Evolutionary conservation across 139 green algal genomes (phyloP).

Genomic region (Asterochloris erici): DNA sequence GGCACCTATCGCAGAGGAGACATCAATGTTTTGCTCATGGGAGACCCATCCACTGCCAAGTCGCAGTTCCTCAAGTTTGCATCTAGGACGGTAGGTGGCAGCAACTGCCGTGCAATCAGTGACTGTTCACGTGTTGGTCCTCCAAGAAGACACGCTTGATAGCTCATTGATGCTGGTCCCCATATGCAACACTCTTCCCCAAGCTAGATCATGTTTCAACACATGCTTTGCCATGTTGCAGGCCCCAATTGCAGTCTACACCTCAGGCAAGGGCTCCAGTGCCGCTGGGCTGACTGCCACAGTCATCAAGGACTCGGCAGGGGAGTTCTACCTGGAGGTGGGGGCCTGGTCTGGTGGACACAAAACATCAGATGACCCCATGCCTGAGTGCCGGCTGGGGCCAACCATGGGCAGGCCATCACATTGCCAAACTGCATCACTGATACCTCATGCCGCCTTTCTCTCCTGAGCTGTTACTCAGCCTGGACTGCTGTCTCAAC

Average conservation of each 20-base stretch:
- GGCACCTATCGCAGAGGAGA: slow-evolving; percentile 87
- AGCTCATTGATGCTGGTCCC: too few species aligned
- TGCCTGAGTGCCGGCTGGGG: too few species aligned
- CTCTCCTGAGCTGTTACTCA: too few species aligned
- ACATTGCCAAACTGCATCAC: too few species aligned
- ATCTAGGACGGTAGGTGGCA: slow-evolving; percentile 50
- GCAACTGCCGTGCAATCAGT: neutral
- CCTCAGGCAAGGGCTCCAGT: slow-evolving; percentile 91
- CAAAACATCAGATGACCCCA: too few species aligned
- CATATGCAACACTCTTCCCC: too few species aligned
- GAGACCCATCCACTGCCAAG: slow-evolving; percentile 97
- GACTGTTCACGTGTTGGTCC: too few species aligned
- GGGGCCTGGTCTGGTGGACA: neutral
- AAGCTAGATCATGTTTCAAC: neutral
- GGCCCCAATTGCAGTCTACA: slow-evolving; percentile 95
- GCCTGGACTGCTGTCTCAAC: too few species aligned
- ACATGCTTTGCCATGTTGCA: slow-evolving; percentile 8
- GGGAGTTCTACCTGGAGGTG: slow-evolving; percentile 82
- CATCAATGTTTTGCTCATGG: slow-evolving; percentile 98
- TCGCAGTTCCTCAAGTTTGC: slow-evolving; percentile 98
- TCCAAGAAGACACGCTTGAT: too few species aligned
- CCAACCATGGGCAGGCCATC: too few species aligned
- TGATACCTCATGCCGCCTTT: too few species aligned
- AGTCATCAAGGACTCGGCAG: slow-evolving; percentile 70
- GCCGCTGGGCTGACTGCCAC: slow-evolving; percentile 93